Evolutionary conservation across 805 yeast species (phyloP).

Genomic region (Teunomyces stri): DNA sequence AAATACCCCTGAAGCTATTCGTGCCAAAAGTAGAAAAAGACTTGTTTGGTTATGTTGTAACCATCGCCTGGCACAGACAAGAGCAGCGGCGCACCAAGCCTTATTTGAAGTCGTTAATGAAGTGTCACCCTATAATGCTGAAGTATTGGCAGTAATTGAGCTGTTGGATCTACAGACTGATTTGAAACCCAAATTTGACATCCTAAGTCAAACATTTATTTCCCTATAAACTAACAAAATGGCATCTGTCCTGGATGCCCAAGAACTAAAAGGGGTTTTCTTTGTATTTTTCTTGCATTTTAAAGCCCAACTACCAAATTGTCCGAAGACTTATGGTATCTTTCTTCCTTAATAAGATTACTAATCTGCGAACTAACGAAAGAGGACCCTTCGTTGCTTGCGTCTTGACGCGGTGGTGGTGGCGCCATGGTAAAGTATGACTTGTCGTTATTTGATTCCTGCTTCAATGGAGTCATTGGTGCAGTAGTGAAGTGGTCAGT

Average conservation of each 20-base stretch:
- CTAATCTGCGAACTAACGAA: constrained; percentile 11
- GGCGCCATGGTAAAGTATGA: constrained; percentile 8
- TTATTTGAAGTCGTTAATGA: constrained; percentile 37
- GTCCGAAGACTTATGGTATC: constrained; percentile 25
- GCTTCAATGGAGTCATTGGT: constrained; percentile 13
- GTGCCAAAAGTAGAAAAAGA: constrained; percentile 14
- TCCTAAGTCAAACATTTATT: constrained; percentile 7
- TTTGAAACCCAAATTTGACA: neutral
- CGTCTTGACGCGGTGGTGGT: constrained; percentile 5
- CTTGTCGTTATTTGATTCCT: constrained; percentile 6
- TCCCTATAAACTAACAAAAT: neutral
- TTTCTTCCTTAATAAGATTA: constrained; percentile 17
- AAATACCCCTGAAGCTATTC: constrained; percentile 5
- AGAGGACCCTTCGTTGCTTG: constrained; percentile 7
- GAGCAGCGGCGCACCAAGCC: constrained; percentile 41
- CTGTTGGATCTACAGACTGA: neutral
- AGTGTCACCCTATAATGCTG: constrained; percentile 4
- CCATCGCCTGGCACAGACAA: constrained; percentile 30
- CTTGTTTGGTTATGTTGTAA: constrained; percentile 26
- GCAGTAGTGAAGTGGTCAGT: constrained; percentile 13
- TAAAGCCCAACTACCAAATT: constrained; percentile 13
- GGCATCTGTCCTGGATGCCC: neutral
- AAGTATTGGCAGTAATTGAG: constrained; percentile 6
- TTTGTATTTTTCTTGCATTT: neutral
- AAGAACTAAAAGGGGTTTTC: neutral